Conservation (phyloP, 306 rosid species). For the Prunus kanzakura region DNA sequence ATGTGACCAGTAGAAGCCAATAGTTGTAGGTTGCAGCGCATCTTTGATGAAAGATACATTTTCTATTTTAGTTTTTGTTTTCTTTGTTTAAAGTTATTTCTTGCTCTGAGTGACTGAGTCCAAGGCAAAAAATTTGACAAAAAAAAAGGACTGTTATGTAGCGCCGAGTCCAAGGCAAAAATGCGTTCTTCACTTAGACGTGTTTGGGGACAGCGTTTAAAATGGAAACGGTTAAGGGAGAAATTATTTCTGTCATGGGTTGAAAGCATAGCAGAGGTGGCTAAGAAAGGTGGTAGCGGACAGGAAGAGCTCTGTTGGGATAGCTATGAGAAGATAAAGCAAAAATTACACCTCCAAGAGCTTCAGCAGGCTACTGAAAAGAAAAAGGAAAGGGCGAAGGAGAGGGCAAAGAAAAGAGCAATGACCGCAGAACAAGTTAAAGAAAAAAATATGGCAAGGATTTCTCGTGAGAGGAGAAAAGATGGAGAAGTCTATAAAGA, state of each 20-base stretch:
- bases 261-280: slow-evolving; percentile 60
- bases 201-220: slow-evolving; percentile 64
- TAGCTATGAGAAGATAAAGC: slow-evolving; percentile 55
- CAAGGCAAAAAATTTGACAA: neutral
- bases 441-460: slow-evolving; percentile 38
- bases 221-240: slow-evolving; percentile 42
- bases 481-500: slow-evolving; percentile 7
- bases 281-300: slow-evolving; percentile 62
- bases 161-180: slow-evolving; percentile 61
- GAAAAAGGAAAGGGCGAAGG: slow-evolving; percentile 49
- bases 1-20: neutral
- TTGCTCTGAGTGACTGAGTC: neutral
- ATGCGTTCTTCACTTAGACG: slow-evolving; percentile 54
- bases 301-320: slow-evolving; percentile 74
- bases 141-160: slow-evolving; percentile 26
- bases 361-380: slow-evolving; percentile 45
- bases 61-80: neutral
- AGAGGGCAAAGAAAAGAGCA: slow-evolving; percentile 32
- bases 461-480: slow-evolving; percentile 27
- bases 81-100: neutral
- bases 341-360: slow-evolving; percentile 42
- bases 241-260: slow-evolving; percentile 51
- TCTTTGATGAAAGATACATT: neutral
- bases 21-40: neutral
- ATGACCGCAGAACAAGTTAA: slow-evolving; percentile 24